Percentiles rank a stretch among this genome's conserved stretches.
phyloP scores from a whole-genome alignment of 306 rosid species.

The Lagenaria siceraria region DNA sequence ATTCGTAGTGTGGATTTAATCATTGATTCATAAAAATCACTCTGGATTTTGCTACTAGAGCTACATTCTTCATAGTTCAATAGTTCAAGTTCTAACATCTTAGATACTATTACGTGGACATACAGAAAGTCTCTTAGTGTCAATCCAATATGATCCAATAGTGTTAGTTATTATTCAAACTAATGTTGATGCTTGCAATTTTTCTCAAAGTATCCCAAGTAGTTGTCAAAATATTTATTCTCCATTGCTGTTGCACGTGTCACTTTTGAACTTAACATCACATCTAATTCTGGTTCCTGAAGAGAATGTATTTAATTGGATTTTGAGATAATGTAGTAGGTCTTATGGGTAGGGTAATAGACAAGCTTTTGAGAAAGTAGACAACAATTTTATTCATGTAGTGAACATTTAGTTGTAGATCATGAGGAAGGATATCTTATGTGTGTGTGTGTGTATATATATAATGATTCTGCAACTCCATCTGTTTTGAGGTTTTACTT shows the following conservation, averaged over 20 bases:
- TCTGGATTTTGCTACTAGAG: background rate
- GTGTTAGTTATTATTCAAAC: background rate
- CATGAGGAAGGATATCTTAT: too few relatives aligned
- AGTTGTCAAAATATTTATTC: background rate
- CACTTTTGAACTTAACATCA: background rate
- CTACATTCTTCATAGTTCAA: background rate
- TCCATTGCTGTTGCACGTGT: background rate
- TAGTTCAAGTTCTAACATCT: background rate
- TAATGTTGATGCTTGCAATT: background rate
- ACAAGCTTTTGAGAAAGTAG: background rate
- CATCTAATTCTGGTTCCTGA: background rate
- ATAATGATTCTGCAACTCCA: background rate
- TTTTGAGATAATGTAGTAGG: background rate
- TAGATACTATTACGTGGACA: background rate
- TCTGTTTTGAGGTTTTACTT: background rate
- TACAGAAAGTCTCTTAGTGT: background rate
- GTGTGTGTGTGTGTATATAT: too few relatives aligned
- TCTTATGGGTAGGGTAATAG: background rate
- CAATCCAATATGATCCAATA: background rate
- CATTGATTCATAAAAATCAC: background rate
- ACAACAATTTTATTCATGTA: background rate
- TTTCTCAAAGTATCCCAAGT: background rate
- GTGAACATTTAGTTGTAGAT: background rate
- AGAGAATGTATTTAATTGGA: background rate
- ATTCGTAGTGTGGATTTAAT: background rate